A percentile compares a stretch with the other conserved stretches of the same genome.
Evolutionary conservation across 2,329 filamentous ascomycete genomes (phyloP).

Genomic region (Fulvia fulva): DNA sequence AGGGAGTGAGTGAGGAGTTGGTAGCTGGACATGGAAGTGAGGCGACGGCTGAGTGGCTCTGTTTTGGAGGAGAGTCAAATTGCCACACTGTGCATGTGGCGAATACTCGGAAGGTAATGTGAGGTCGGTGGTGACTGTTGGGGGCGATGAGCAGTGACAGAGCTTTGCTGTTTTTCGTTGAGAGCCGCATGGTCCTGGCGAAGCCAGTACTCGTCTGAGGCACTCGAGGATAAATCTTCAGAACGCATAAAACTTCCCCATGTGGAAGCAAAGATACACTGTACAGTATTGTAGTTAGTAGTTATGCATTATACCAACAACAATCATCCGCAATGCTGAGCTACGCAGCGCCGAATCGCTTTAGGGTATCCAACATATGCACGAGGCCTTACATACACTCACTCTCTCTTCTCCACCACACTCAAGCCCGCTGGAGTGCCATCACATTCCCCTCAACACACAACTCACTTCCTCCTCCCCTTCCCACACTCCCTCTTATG

Average conservation of each 20-base stretch:
- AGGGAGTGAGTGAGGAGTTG: not conserved
- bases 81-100: not conserved
- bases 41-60: not conserved
- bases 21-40: not conserved
- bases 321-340: not conserved
- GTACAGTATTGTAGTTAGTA: not conserved
- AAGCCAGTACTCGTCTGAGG: too few species aligned
- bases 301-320: not conserved
- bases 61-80: too few species aligned
- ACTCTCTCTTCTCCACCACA: not conserved
- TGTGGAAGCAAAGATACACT: not conserved
- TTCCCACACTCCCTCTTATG: slow-evolving; percentile 67
- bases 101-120: too few species aligned
- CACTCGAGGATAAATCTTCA: too few species aligned
- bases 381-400: not conserved
- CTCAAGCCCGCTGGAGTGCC: not conserved
- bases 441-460: slow-evolving; percentile 3
- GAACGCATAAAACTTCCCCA: not conserved
- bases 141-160: too few species aligned
- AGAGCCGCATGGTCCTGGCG: too few species aligned
- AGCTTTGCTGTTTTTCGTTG: too few species aligned
- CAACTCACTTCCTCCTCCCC: slow-evolving; percentile 34
- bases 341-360: not conserved
- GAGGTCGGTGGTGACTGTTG: too few species aligned
- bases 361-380: not conserved